phyloP scores from a whole-genome alignment of 192 early-diverging fungal species.

The Rhizophagus sp. region DNA sequence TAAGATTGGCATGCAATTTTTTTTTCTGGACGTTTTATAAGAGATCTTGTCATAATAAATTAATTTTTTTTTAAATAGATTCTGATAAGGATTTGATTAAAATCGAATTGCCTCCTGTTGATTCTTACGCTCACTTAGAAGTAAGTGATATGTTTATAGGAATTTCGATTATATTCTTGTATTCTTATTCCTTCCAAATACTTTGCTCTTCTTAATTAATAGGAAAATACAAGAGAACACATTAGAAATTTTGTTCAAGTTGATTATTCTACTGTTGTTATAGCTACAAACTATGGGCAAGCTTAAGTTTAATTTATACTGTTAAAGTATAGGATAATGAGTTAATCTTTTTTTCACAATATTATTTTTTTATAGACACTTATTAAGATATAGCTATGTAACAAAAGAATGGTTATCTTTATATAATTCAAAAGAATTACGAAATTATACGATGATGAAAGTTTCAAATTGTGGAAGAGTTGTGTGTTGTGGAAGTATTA shows the following conservation, averaged over 20 bases:
- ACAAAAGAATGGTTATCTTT: constrained; percentile 36
- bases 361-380: constrained; percentile 38
- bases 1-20: constrained; percentile 46
- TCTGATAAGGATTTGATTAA: constrained; percentile 36
- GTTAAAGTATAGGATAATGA: background rate
- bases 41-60: no score
- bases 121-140: constrained; percentile 28
- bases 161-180: no score
- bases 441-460: constrained; percentile 56
- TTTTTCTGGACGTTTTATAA: background rate
- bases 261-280: constrained; percentile 31
- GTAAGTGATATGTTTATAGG: constrained; percentile 2
- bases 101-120: constrained; percentile 23
- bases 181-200: background rate
- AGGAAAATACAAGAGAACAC: constrained; percentile 36
- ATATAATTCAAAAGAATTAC: constrained; percentile 42
- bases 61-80: constrained; percentile 8
- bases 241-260: constrained; percentile 53
- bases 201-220: background rate
- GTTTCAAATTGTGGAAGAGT: constrained; percentile 53
- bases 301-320: background rate
- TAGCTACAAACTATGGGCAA: constrained; percentile 50
- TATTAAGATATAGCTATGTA: constrained; percentile 40
- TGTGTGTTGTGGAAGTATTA: constrained; percentile 53
- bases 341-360: constrained; percentile 3